Conservation (phyloP, 495 filamentous ascomycete species). For the Penicillium pancosmium region DNA sequence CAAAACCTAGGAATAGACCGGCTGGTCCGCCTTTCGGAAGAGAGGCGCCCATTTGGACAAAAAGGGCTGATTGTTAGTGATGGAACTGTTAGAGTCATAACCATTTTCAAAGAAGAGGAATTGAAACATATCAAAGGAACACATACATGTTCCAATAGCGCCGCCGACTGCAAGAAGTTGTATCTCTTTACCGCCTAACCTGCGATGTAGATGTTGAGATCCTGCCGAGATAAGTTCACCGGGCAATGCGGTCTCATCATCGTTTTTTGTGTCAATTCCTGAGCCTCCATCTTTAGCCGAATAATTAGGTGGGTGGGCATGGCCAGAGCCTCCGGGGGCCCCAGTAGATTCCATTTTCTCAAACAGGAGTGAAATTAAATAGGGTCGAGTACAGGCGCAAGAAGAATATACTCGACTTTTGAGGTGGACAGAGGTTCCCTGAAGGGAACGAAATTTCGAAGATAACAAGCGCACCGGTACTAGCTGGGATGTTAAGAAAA, state of each 20-base stretch:
- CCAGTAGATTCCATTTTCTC: background rate
- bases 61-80: conserved; percentile 49
- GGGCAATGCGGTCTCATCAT: conserved; percentile 16
- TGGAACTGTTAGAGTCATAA: background rate
- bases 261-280: conserved; percentile 2
- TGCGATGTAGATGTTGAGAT: conserved; percentile 48
- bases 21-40: conserved; percentile 72
- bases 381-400: no score
- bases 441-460: background rate
- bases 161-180: conserved; percentile 75
- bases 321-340: background rate
- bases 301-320: background rate
- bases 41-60: conserved; percentile 68
- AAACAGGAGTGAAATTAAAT: no score
- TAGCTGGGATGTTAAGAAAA: background rate
- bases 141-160: conserved; percentile 64
- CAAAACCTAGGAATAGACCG: conserved; percentile 72
- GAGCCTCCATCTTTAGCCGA: background rate
- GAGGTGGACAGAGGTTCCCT: no score
- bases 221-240: conserved; percentile 29
- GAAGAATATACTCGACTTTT: no score
- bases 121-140: background rate
- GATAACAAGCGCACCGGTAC: background rate
- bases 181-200: conserved; percentile 61
- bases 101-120: no score